Evolutionary conservation across 2,329 filamentous ascomycete species (phyloP).

Genomic region (Monilinia fructigena): DNA sequence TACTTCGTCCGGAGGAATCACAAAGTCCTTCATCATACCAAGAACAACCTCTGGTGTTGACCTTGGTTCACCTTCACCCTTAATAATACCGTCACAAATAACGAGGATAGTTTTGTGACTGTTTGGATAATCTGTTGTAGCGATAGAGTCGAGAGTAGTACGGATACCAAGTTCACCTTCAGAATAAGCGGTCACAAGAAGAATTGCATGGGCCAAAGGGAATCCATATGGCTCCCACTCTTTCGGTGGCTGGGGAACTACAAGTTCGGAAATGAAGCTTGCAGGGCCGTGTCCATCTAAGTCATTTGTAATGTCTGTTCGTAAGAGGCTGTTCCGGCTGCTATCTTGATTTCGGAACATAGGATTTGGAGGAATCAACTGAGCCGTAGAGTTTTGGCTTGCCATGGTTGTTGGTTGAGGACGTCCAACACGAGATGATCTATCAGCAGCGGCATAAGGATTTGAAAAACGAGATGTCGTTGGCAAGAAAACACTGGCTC

Average conservation of each 20-base stretch:
- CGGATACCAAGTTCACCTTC: slow-evolving; percentile 91
- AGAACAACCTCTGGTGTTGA: slow-evolving; percentile 89
- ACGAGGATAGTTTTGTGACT: slow-evolving; percentile 97
- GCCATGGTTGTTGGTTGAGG: slow-evolving; percentile 86
- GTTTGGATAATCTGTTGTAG: slow-evolving; percentile 97
- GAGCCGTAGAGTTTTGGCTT: slow-evolving; percentile 73
- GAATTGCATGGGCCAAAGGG: slow-evolving; percentile 89
- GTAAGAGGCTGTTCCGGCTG: slow-evolving; percentile 64
- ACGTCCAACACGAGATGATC: slow-evolving; percentile 48
- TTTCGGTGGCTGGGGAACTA: slow-evolving; percentile 91
- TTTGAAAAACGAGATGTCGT: slow-evolving; percentile 94
- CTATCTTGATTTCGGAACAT: slow-evolving; percentile 69
- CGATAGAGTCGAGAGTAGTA: slow-evolving; percentile 92
- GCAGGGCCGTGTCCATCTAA: slow-evolving; percentile 75
- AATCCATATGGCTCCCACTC: slow-evolving; percentile 98
- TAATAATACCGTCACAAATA: slow-evolving; percentile 96
- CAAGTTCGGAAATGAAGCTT: slow-evolving; percentile 94
- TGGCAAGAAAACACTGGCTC: slow-evolving; percentile 79
- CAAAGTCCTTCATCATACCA: slow-evolving; percentile 91
- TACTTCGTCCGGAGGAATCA: slow-evolving; percentile 76
- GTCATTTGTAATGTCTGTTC: slow-evolving; percentile 55
- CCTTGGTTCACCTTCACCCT: slow-evolving; percentile 82
- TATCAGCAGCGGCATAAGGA: slow-evolving; percentile 72
- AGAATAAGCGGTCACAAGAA: slow-evolving; percentile 93
- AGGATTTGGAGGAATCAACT: slow-evolving; percentile 66